Base-by-base conservation (phyloP, 2,329 filamentous ascomycete genomes). In the Simplicillium aogashimaense region DNA sequence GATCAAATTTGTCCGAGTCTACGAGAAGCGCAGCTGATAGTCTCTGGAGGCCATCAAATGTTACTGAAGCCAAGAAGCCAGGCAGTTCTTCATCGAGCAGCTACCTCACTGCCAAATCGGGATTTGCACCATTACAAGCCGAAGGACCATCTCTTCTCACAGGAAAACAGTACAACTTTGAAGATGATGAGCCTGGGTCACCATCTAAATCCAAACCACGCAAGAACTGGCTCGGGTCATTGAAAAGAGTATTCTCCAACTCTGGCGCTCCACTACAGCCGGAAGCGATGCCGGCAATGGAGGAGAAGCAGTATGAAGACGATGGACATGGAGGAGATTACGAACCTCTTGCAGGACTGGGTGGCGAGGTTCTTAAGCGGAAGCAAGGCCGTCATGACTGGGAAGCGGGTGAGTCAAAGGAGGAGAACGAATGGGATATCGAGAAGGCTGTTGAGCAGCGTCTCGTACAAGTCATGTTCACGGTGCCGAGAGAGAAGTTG, bases 391-490 rank as follows among this genome's bases (percentile, higher is more conserved):
- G 72, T 3, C 66, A 64, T 9, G 73, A 69, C 31, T 78, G 74
- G 74, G 69, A 73, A 45, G 55, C 47, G 5, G 58, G 52, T 3
- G 48, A 51, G 9, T 39, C 37, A 12, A 49, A 51, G 25, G 54
- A 50, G 36, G 53, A 54, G 29, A 80, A 77, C 58, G 82, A 87
- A 40, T 86, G 83, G 83, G 84, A 88, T 50, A 76, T 89, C 31
- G 84, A 89, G 56, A 69, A 73, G 41, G 83, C 83, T 3, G 75
- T 83, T 2, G 80, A 86, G 61, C 74, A 74, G 43, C 65, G 83
- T 16, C 67, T 85, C 8, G 83, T 89, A 45, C 84, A 89, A 59
- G 76, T 87, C 54, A 92, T 94, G 76, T 97, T 95, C 60, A 95
- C 90, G 1, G 87, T 95, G 44, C 90, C 92, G 3, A 87, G 83